phyloP scores from a whole-genome alignment of 371 early-diverging fungal genomes.

The Batrachochytrium dendrobatidis region DNA sequence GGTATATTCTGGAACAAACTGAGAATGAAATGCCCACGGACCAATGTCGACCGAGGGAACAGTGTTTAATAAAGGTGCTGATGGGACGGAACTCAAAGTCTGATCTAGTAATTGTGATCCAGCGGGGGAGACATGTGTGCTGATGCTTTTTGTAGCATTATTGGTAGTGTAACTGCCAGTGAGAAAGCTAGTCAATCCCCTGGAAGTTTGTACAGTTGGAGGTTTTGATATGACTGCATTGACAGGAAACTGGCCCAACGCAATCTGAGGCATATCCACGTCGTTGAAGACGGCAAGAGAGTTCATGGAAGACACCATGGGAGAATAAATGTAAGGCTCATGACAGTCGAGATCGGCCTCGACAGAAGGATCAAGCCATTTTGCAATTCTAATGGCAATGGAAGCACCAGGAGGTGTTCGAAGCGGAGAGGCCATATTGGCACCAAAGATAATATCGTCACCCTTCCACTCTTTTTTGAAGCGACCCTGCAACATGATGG shows the following conservation, averaged over 20 bases:
- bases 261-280: not conserved
- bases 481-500: conserved; percentile 57
- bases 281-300: conserved; percentile 31
- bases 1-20: conserved; percentile 19
- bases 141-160: not conserved
- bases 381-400: conserved; percentile 58
- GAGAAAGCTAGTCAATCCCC: not conserved
- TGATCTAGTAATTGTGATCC: too few relatives aligned
- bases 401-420: conserved; percentile 39
- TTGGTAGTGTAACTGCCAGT: not conserved
- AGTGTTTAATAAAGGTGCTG: too few relatives aligned
- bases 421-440: conserved; percentile 14
- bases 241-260: too few relatives aligned
- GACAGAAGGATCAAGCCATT: conserved; percentile 69
- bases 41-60: conserved; percentile 14
- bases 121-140: not conserved
- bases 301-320: conserved; percentile 63
- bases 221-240: not conserved
- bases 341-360: conserved; percentile 53
- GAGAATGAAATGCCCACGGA: conserved; percentile 16
- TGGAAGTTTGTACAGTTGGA: conserved; percentile 1
- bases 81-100: too few relatives aligned
- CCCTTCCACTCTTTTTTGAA: conserved; percentile 50
- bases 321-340: conserved; percentile 62
- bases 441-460: conserved; percentile 61